Base-by-base conservation (phyloP, 73 alveolate genomes). In the Symbiodinium natans region DNA sequence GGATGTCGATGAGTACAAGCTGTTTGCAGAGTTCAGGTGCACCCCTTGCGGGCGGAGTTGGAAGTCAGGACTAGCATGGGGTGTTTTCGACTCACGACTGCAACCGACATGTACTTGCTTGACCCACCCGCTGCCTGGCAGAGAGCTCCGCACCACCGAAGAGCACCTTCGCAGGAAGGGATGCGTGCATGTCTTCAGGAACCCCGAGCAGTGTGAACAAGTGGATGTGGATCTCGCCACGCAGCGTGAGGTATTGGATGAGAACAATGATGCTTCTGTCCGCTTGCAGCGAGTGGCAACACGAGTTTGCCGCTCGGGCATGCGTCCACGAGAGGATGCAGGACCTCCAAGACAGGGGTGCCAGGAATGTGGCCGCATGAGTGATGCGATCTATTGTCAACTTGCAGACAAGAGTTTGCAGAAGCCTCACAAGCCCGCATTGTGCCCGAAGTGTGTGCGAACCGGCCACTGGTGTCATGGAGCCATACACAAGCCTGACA, bases 31-130 rank as follows among this genome's bases (percentile, higher is more conserved):
- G 83, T 71, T 71, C 83, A 2, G 42, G 38, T 71, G 83, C 83
- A 15, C 0, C 39, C 17, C 6, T 23, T 71, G 83, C 83, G 4
- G 2, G 15, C 42, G 39, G 15, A 4, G 38, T 71, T 71, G 83
- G 83, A 71, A 71, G 83, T 71, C 83, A 7, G 83, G 41, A 3
- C 25, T 71, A 36, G 83, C 83, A 6, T 71, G 83, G 83, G 83
- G 83, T 0, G 83, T 71, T 31, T 71, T n/a, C 41, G 83, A 71
- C 41, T 23, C 83, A 71, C 15, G 40, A 6, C 41, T 5, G 3
- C 83, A 33, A 23, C 83, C 34, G 34, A 33, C 3, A 2, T 71
- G 83, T 10, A 71, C 40, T 2, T 71, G 83, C 83, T 23, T 71
- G 41, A 71, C 23, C 21, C 41, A 27, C 0, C 83, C 83, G 33